Evolutionary conservation across 495 filamentous ascomycete species (phyloP).

Genomic region (Aspergillus sclerotioniger): DNA sequence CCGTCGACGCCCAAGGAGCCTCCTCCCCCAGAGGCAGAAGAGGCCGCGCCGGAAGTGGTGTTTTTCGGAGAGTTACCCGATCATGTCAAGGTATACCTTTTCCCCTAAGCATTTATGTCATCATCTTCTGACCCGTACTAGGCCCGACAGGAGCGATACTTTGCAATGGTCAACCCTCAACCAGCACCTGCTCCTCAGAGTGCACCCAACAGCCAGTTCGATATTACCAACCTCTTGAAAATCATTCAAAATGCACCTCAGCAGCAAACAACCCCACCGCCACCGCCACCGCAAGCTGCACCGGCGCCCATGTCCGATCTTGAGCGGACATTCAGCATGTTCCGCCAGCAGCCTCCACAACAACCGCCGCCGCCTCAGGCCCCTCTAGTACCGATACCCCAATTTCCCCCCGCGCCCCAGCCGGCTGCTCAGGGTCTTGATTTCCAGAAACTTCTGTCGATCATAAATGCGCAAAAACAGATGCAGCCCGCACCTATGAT

Average conservation of each 20-base stretch:
- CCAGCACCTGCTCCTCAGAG: slow-evolving; percentile 20
- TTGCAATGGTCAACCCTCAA: slow-evolving; percentile 37
- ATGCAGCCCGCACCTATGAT: slow-evolving; percentile 27
- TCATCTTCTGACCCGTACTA: slow-evolving; percentile 16
- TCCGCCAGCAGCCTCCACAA: slow-evolving; percentile 43
- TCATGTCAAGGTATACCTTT: slow-evolving; percentile 41
- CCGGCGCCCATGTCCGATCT: slow-evolving; percentile 34
- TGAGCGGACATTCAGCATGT: slow-evolving; percentile 43
- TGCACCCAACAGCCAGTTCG: slow-evolving; percentile 32
- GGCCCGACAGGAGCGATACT: slow-evolving; percentile 48
- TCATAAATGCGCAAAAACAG: slow-evolving; percentile 37
- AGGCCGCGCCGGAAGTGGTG: slow-evolving; percentile 31
- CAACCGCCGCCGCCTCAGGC: slow-evolving; percentile 27
- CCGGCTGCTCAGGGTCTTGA: slow-evolving; percentile 26
- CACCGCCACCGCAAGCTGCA: slow-evolving; percentile 19
- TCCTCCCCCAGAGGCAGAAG: slow-evolving; percentile 39
- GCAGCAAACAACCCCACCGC: slow-evolving; percentile 31
- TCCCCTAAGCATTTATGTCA: not conserved
- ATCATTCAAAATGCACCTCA: slow-evolving; percentile 40
- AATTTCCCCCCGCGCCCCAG: slow-evolving; percentile 21
- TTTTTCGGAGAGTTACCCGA: slow-evolving; percentile 52
- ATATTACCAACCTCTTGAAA: slow-evolving; percentile 48
- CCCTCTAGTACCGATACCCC: slow-evolving; percentile 31
- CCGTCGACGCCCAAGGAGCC: slow-evolving; percentile 78
- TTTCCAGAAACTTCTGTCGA: slow-evolving; percentile 36